A percentile compares a stretch with the other conserved stretches of the same genome.
phyloP scores from a whole-genome alignment of 345 rosid species.

The Eucalyptus shirleyi region DNA sequence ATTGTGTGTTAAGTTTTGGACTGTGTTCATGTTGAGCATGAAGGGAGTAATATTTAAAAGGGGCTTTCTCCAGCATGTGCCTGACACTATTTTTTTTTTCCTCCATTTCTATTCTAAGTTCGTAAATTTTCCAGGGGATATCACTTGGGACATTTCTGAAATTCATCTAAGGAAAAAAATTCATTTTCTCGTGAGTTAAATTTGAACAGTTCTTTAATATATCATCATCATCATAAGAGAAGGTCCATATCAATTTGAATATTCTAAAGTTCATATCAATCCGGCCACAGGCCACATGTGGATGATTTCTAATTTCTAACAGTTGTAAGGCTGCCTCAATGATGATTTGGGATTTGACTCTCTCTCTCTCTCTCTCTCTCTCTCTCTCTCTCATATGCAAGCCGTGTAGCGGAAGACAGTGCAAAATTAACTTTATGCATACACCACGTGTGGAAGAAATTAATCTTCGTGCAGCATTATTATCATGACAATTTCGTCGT shows the following conservation, averaged over 20 bases:
- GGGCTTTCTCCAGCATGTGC: not conserved
- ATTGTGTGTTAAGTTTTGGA: not conserved
- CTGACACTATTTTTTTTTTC: not conserved
- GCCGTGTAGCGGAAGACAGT: not conserved
- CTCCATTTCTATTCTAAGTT: not conserved
- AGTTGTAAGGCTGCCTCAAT: not conserved
- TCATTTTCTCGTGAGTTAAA: not conserved
- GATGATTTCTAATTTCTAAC: not conserved
- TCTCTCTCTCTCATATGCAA: not conserved
- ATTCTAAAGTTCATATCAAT: not conserved
- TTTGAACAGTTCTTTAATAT: not conserved
- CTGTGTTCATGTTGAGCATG: not conserved
- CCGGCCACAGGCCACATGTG: not conserved
- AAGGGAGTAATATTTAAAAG: not conserved
- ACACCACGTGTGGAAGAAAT: not conserved
- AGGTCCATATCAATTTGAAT: not conserved
- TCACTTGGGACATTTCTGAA: not conserved
- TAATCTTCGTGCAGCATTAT: not conserved
- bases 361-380: not conserved
- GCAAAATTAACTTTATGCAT: not conserved
- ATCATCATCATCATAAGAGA: not conserved
- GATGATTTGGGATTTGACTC: not conserved
- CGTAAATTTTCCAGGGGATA: not conserved
- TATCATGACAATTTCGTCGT: not conserved
- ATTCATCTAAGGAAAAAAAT: not conserved